Base-by-base conservation (phyloP, 169 alveolate genomes). In the Plasmodium knowlesi region DNA sequence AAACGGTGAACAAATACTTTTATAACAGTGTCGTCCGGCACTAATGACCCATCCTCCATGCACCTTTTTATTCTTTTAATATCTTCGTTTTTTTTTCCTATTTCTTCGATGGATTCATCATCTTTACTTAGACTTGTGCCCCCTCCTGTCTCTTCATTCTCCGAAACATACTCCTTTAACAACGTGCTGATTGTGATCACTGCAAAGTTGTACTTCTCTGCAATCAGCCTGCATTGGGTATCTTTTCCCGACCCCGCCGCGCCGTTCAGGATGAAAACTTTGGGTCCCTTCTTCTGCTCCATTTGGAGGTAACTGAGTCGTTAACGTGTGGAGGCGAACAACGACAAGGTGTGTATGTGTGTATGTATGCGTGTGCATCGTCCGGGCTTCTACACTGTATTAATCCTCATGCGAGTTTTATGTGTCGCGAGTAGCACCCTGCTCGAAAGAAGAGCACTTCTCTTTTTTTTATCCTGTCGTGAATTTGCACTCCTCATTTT, bases 191-290 rank as follows among this genome's bases (percentile, higher is more conserved):
- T 43, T 32, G 84, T 72, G n/a, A 84, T 71, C 43, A 84, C 37
- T 84, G 76, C 39, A 25, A 72, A 73, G 46, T 84, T 10, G 61
- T 84, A 84, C 37, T 71, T 71, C 76, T 84, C 57, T 25, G 73
- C 25, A 19, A 84, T 3, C 10, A 74, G 57, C n/a, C 41, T 74
- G 37, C 92, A 84, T n/a, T 84, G 92, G 19, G 92, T 84, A 46
- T 84, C 92, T 84, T 84, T 84, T n/a, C 92, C 92, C 61, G 92
- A 84, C 30, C 92, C 92, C 9, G 84, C 76, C 76, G 92, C 84
- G 34, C 92, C 92, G 78, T 73, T 73, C 34, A 84, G 37, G 39
- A 84, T 84, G 30, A 43, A 72, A 12, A 84, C 46, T 28, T 72
- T 16, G 3, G 5, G 34, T 37, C 67, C 34, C 53, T 57, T 1